Evolutionary conservation across 148 eudicot species (phyloP).

Genomic region (Polygonum maritimum): DNA sequence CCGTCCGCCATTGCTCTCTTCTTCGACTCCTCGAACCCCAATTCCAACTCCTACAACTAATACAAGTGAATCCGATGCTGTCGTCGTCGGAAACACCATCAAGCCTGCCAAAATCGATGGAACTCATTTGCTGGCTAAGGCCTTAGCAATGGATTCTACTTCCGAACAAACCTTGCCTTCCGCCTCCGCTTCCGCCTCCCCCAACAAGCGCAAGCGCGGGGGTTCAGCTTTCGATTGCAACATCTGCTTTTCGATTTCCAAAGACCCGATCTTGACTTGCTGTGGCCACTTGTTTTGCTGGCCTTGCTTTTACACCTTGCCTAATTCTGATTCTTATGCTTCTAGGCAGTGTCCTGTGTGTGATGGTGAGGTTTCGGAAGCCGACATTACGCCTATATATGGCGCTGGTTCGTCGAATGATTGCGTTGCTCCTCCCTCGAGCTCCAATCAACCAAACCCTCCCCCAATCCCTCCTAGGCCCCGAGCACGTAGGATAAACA

Average conservation of each 20-base stretch:
- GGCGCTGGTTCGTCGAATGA: slow-evolving; percentile 22
- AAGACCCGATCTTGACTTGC: slow-evolving; percentile 46
- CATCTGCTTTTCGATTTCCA: slow-evolving; percentile 41
- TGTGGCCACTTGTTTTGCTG: slow-evolving; percentile 68
- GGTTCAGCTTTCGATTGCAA: slow-evolving; percentile 48
- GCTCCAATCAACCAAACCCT: neutral
- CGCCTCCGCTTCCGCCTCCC: neutral
- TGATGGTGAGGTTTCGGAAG: slow-evolving; percentile 44
- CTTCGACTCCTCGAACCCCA: neutral
- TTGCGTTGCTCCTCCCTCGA: neutral
- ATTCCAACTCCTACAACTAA: neutral
- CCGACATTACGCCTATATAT: slow-evolving; percentile 37
- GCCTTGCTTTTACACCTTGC: slow-evolving; percentile 45
- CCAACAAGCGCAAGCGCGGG: slow-evolving; percentile 5
- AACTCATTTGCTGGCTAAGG: slow-evolving; percentile 31
- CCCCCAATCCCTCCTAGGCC: slow-evolving; percentile 49
- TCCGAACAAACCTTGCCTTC: slow-evolving; percentile 14
- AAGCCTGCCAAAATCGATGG: slow-evolving; percentile 27
- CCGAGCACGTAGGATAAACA: slow-evolving; percentile 41
- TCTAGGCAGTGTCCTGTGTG: slow-evolving; percentile 57
- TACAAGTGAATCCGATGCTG: neutral
- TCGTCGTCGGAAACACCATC: neutral
- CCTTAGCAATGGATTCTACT: slow-evolving; percentile 34
- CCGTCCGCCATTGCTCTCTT: slow-evolving; percentile 11
- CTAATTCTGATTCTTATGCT: slow-evolving; percentile 18